phyloP scores from a whole-genome alignment of 192 early-diverging fungal species.

The Lobosporangium transversale region DNA sequence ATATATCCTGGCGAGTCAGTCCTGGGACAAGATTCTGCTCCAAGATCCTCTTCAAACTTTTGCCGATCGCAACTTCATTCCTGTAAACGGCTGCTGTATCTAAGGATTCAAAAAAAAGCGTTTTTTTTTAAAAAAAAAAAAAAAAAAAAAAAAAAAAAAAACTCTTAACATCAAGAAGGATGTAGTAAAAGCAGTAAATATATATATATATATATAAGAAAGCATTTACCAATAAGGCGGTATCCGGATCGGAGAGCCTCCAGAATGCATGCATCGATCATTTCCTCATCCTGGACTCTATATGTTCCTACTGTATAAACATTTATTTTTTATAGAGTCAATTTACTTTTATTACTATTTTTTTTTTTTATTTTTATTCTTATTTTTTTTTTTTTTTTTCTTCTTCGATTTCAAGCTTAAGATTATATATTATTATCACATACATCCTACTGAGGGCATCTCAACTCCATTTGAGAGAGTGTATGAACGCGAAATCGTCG shows the following conservation, averaged over 20 bases:
- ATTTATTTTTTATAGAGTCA: not conserved
- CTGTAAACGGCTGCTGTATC: constrained; percentile 76
- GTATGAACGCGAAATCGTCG: too few relatives aligned
- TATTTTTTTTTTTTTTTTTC: too few relatives aligned
- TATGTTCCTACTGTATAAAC: constrained; percentile 58
- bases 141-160: too few relatives aligned
- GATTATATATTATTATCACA: too few relatives aligned
- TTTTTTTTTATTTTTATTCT: too few relatives aligned
- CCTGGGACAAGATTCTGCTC: constrained; percentile 51
- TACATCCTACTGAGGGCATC: constrained; percentile 43
- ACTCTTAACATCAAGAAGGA: too few relatives aligned
- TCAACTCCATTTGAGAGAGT: constrained; percentile 40
- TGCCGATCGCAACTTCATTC: constrained; percentile 70
- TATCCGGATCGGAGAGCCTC: constrained; percentile 57
- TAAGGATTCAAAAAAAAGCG: constrained; percentile 3
- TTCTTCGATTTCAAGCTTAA: too few relatives aligned
- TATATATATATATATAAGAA: not conserved
- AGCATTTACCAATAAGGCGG: constrained; percentile 52
- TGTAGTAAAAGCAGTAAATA: not conserved
- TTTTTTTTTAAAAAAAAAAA: not conserved
- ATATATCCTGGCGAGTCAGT: constrained; percentile 69
- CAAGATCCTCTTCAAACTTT: constrained; percentile 58
- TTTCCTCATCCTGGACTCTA: constrained; percentile 44
- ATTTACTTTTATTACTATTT: not conserved
- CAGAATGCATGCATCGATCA: constrained; percentile 42